These are phyloP conservation scores for Sutorius eximius DNA, from an alignment of 1,284 basidiomycete genomes.

Conservation along the genomic window DNA sequence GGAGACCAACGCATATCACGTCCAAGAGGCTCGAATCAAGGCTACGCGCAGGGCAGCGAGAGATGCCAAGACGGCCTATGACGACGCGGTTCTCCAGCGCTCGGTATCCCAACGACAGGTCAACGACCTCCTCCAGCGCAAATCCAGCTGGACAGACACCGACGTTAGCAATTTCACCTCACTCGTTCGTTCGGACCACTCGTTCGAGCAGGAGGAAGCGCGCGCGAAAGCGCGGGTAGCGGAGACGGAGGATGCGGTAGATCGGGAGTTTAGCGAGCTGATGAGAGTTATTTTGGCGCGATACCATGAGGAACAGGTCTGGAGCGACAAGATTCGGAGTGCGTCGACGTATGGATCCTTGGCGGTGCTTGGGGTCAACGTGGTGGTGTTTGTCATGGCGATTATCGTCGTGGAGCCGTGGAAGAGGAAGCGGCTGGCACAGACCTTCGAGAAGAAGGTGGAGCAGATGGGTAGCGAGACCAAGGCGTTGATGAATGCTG, in stretches of 20 bases:
- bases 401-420: constrained; percentile 91
- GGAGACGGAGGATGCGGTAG: constrained; percentile 73
- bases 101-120: constrained; percentile 85
- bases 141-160: constrained; percentile 80
- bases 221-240: constrained; percentile 65
- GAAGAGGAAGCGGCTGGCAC: constrained; percentile 82
- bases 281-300: constrained; percentile 84
- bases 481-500: constrained; percentile 44
- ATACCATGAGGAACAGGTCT: constrained; percentile 96
- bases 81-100: constrained; percentile 70
- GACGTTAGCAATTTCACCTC: constrained; percentile 84
- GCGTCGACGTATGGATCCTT: constrained; percentile 89
- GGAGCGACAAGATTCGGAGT: constrained; percentile 96
- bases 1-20: constrained; percentile 12
- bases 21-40: constrained; percentile 63
- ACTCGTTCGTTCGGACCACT: constrained; percentile 85
- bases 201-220: constrained; percentile 74
- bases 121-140: constrained; percentile 88
- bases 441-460: constrained; percentile 85
- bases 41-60: constrained; percentile 58
- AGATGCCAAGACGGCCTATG: constrained; percentile 72
- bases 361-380: constrained; percentile 80
- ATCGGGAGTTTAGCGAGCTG: constrained; percentile 81
- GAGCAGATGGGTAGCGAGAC: constrained; percentile 69
- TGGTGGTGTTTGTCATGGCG: constrained; percentile 85